Base-by-base conservation (phyloP, 208 protist genomes). In the Phytomonas sp. region DNA sequence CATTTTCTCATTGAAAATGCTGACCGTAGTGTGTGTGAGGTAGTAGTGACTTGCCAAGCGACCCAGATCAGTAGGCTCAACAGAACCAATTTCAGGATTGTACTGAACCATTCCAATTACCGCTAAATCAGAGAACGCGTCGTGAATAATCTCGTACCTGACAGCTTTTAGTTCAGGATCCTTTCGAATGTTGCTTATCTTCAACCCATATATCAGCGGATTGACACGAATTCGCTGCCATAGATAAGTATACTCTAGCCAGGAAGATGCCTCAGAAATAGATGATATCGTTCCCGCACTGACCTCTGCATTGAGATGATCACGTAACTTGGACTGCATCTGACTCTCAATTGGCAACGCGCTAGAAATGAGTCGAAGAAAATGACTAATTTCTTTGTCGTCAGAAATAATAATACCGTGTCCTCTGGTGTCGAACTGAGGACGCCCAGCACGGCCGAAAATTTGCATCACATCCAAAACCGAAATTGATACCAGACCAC, bases 391-490 rank as follows among this genome's bases (percentile, higher is more conserved):
- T 78, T 99, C 91, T 69, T 99, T 97, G 67, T 98, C 88, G 49
- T 94, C 81, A 0, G 98, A 99, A 62, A 99, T 94, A 67, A 99
- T 98, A 77, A 99, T 98, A 67, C 93, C 98, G 70, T 99, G 94
- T 29, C 98, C 98, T 78, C 77, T 92, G 31, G 90, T 99, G 75
- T 99, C 98, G 73, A 95, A 99, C 82, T 99, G 98, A 68, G 98
- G 98, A 31, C 98, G 87, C 12, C 99, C 99, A 0, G 99, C 99
- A 60, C 99, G 96, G 42, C 99, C 98, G 79, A 99, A 98, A 56
- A 99, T 99, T 77, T 99, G 98, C 96, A 99, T 98, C 33, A 99
- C 97, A 78, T 99, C 98, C 12, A 99, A 84, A n/a, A 99, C 97
- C 59, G 97, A 98, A 37, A 99, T 89, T 60, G 99, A 98, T 1